Conservation (phyloP, 192 early-diverging fungal species). For the Mortierella hygrophila region DNA sequence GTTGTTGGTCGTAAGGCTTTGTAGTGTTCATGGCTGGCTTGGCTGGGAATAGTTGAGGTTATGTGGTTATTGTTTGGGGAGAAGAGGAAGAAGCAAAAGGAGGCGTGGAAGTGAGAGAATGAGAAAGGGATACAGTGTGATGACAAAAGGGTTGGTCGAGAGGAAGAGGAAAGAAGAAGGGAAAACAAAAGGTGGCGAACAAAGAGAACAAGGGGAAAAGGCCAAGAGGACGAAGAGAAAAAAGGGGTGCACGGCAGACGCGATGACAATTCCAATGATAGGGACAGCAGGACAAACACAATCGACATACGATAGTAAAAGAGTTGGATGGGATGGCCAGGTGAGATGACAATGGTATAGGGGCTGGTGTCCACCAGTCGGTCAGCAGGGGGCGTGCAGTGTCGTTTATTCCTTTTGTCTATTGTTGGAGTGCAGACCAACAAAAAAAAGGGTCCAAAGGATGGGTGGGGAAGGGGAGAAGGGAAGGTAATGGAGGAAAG, state of each 20-base stretch:
- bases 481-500: no score
- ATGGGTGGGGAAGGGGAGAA: neutral
- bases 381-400: neutral
- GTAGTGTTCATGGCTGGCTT: conserved; percentile 16
- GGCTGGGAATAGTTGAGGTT: neutral
- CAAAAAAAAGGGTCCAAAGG: neutral
- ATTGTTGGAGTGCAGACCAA: neutral
- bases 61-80: neutral
- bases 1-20: conserved; percentile 10
- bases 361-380: neutral
- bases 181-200: neutral
- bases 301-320: neutral
- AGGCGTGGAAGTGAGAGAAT: neutral
- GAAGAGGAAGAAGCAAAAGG: neutral
- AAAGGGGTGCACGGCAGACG: neutral
- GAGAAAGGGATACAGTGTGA: neutral
- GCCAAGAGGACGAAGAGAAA: neutral
- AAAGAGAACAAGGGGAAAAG: neutral
- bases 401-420: neutral
- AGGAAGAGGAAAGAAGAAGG: neutral
- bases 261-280: neutral
- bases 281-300: neutral
- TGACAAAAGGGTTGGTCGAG: neutral
- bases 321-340: neutral
- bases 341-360: neutral